Evolutionary conservation across 2,329 filamentous ascomycete genomes (phyloP), one percentile per base, ranked within the genome.

Genomic region (Aspergillus persii): DNA sequence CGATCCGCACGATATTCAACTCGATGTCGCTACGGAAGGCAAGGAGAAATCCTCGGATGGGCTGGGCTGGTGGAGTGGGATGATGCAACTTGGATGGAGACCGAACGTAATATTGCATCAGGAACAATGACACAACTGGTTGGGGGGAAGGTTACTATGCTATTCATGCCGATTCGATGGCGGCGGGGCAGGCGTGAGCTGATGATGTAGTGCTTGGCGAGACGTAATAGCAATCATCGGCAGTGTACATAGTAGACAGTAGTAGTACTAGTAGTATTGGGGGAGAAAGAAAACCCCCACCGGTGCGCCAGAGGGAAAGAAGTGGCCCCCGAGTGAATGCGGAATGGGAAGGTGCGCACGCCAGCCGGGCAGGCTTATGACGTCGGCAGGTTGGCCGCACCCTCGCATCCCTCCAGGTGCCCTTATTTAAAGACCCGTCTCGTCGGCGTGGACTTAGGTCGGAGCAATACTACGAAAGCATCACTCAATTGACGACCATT

Each of bases 1-100:
- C 62, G 11, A 60, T 67, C n/a, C 61, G 62, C 26, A 58, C 57
- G 15, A 56, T 67, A 48, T 60, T 67, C 36, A 65, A 62, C 56
- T 67, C 65, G n/a, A 63, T 67, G 59, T 61, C 64, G 9, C 54
- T 54, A 15, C 58, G 63, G 18, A 53, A 46, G 52, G 47, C 61
- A 29, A 66, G 58, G 54, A 65, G 57, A 18, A 53, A 56, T 51
- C 53, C 30, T 30, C 60, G 61, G 46, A 39, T 56, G 47, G 60
- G 53, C 30, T 46, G 62, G 26, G 54, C 46, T 33, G 58, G 63
- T 66, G 65, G 61, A 57, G 58, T 61, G 23, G 59, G 56, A 62
- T 65, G 63, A 63, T 59, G 59, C 57, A 60, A 63, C 15, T 47
- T 30, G 48, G 9, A 8, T 18, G 50, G 50, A 54, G 54, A 50